These are phyloP conservation scores for Closterium sp. DNA, from an alignment of 139 green algal genomes.

Conservation along the genomic window DNA sequence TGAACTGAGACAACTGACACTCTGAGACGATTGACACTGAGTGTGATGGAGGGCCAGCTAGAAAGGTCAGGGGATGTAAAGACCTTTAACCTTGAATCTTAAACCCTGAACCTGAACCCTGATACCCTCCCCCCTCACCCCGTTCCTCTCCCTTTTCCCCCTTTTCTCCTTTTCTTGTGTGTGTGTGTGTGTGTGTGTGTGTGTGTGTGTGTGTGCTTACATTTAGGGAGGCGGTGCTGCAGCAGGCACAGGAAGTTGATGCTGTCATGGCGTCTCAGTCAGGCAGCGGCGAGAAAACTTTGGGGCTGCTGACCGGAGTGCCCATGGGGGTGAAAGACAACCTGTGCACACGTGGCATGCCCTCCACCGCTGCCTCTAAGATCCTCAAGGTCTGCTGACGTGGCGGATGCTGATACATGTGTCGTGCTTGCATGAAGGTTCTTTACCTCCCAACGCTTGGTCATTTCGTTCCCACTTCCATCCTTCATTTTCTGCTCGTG, in stretches of 20 bases:
- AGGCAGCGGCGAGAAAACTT: background rate
- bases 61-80: too few species aligned
- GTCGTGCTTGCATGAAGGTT: background rate
- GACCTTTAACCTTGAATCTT: too few species aligned
- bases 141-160: too few species aligned
- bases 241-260: background rate
- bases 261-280: background rate
- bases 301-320: conserved; percentile 23
- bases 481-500: too few species aligned
- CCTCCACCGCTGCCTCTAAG: conserved; percentile 81
- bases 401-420: background rate
- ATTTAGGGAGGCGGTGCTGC: background rate
- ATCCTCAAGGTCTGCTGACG: conserved; percentile 60
- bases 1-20: too few species aligned
- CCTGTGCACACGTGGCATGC: conserved; percentile 79
- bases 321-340: conserved; percentile 74
- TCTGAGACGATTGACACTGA: too few species aligned
- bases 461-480: background rate
- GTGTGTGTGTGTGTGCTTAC: too few species aligned
- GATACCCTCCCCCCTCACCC: too few species aligned
- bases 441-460: background rate
- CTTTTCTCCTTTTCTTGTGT: too few species aligned
- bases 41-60: too few species aligned
- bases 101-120: too few species aligned
- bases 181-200: too few species aligned